Conservation (phyloP, 768 basidiomycete species). For the Boletus rufocinnamomeus region DNA sequence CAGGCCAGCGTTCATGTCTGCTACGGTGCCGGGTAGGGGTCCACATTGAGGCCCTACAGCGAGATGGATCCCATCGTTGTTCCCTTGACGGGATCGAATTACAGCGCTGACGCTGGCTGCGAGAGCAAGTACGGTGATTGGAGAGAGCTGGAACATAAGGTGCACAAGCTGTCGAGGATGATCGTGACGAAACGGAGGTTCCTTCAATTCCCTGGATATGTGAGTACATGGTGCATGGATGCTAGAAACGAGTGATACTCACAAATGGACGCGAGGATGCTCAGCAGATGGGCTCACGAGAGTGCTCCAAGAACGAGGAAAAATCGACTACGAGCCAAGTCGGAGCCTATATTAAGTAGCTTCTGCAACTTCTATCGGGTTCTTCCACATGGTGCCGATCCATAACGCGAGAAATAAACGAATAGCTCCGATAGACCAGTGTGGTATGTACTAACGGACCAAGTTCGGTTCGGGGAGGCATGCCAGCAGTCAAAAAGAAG, state of each 20-base stretch:
- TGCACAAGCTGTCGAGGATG: neutral
- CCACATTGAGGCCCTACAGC: neutral
- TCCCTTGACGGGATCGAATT: neutral
- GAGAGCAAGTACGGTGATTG: neutral
- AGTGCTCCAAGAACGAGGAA: neutral
- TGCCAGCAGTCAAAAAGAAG: neutral
- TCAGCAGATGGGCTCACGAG: neutral
- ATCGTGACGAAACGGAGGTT: neutral
- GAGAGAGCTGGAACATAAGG: neutral
- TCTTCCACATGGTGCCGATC: neutral
- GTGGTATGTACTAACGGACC: neutral
- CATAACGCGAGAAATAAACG: neutral
- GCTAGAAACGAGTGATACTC: neutral
- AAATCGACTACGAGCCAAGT: neutral
- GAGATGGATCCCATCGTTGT: neutral
- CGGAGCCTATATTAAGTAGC: no score
- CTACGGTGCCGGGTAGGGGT: neutral
- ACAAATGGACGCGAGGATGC: no score
- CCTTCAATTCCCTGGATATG: neutral
- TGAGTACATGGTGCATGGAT: neutral
- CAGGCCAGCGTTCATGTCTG: neutral
- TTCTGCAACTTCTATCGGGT: no score
- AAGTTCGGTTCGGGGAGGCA: neutral
- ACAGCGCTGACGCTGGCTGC: no score
- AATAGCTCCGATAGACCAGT: neutral